Evolutionary conservation across 257 asterid genomes (phyloP).

Genomic region (Nicotiana noctiflora): DNA sequence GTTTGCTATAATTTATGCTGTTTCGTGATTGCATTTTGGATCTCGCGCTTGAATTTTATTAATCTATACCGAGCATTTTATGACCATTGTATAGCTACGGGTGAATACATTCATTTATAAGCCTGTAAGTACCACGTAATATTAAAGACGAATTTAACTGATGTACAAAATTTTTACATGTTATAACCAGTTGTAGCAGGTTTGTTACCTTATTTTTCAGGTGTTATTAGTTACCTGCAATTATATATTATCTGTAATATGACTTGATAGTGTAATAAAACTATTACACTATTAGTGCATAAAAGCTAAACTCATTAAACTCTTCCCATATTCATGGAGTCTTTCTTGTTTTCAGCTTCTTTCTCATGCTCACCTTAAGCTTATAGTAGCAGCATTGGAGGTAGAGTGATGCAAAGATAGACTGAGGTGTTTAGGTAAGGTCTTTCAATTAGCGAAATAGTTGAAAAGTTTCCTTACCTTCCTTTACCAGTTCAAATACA

Average conservation of each 20-base stretch:
- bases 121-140: not conserved
- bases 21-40: not conserved
- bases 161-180: not conserved
- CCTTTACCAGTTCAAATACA: no score
- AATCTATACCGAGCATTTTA: not conserved
- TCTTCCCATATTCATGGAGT: not conserved
- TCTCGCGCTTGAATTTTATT: not conserved
- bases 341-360: not conserved
- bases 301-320: not conserved
- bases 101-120: not conserved
- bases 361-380: not conserved
- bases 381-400: not conserved
- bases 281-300: not conserved
- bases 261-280: not conserved
- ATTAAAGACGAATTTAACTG: not conserved
- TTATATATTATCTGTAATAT: not conserved
- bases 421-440: not conserved
- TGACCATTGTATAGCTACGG: not conserved
- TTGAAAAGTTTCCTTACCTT: not conserved
- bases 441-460: not conserved
- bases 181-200: not conserved
- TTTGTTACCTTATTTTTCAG: not conserved
- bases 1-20: not conserved
- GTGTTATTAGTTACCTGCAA: not conserved
- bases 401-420: not conserved